Conservation (phyloP, 495 filamentous ascomycete genomes). For the Aspergillus haitiensis region DNA sequence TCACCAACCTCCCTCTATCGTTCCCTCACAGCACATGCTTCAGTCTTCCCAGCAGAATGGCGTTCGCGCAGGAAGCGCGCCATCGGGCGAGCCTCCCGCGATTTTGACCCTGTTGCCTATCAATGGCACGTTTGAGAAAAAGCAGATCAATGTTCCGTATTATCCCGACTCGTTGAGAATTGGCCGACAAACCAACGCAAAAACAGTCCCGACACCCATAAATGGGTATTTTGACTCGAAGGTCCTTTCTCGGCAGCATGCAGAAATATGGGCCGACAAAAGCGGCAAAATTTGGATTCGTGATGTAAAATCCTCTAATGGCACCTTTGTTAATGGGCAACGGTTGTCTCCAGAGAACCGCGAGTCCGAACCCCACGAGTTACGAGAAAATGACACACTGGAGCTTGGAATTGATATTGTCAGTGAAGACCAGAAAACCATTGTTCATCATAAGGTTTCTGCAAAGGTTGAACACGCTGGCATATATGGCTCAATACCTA, state of each 20-base stretch:
- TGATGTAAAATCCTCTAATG: constrained; percentile 97
- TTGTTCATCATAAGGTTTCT: constrained; percentile 97
- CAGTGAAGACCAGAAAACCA: constrained; percentile 94
- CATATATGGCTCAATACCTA: constrained; percentile 62
- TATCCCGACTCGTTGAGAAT: constrained; percentile 87
- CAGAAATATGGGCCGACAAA: constrained; percentile 91
- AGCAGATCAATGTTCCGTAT: constrained; percentile 89
- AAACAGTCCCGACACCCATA: constrained; percentile 81
- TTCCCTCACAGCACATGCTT: constrained; percentile 70
- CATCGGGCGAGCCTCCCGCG: constrained; percentile 60
- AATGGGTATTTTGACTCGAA: constrained; percentile 99
- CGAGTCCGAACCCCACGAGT: constrained; percentile 90
- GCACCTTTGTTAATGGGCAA: constrained; percentile 94
- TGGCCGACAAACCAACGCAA: constrained; percentile 94
- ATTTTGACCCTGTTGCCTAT: constrained; percentile 80
- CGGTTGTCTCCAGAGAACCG: constrained; percentile 88
- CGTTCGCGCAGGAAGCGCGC: constrained; percentile 55
- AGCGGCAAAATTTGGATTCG: constrained; percentile 91
- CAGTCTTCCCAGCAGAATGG: constrained; percentile 65
- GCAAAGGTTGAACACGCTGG: constrained; percentile 95
- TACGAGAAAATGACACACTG: constrained; percentile 82
- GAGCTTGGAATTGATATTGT: constrained; percentile 98
- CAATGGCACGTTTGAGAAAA: constrained; percentile 94
- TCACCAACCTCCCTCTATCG: constrained; percentile 70
- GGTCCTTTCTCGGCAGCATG: constrained; percentile 92